These are phyloP conservation scores for Amoebophrya sp. DNA, from an alignment of 169 alveolate genomes.

Conservation along the genomic window DNA sequence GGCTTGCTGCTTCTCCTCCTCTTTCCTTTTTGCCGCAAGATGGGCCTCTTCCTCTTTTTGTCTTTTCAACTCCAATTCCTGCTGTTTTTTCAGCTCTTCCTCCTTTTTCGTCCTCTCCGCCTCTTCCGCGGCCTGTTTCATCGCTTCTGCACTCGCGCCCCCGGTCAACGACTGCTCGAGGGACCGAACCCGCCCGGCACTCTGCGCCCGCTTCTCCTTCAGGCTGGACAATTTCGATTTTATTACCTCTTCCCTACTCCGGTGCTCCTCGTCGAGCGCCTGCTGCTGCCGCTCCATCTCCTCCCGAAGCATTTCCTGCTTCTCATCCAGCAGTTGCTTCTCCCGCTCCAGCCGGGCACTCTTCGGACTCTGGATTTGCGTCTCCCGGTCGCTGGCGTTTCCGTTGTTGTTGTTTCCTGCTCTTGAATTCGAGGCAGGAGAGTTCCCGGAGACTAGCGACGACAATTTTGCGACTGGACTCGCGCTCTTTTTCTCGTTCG, in stretches of 20 bases:
- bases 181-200: background rate
- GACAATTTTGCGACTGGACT: background rate
- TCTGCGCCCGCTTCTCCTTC: background rate
- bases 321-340: background rate
- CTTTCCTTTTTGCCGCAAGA: background rate
- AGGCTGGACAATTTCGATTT: background rate
- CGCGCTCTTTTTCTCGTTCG: background rate
- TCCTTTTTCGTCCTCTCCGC: background rate
- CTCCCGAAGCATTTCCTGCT: background rate
- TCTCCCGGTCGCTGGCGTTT: background rate
- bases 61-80: background rate
- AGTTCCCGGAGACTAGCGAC: background rate
- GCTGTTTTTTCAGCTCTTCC: background rate
- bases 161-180: background rate
- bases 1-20: background rate
- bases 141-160: background rate
- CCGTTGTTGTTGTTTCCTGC: background rate
- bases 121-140: background rate
- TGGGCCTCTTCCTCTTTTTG: background rate
- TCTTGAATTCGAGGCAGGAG: background rate
- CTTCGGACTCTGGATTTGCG: background rate
- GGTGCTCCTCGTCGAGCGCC: background rate
- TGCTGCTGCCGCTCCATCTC: background rate
- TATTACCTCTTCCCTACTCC: background rate
- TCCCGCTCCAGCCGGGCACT: background rate